Conservation (phyloP, 2,329 filamentous ascomycete genomes). For the Graphiopsis chlorocephala region DNA sequence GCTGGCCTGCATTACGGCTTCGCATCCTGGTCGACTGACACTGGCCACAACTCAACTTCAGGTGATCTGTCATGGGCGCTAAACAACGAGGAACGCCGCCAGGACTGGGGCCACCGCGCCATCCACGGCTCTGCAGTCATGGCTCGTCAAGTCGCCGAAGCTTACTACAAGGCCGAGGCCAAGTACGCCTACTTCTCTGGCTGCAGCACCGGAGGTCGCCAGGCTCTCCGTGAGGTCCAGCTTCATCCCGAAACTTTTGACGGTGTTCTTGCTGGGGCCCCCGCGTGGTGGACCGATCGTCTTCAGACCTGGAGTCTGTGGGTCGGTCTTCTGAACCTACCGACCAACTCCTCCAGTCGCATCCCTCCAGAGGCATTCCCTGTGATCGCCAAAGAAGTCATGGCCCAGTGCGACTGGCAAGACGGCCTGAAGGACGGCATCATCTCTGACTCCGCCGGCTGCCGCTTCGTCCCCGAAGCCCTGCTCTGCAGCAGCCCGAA, state of each 20-base stretch:
- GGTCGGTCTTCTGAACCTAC: slow-evolving; percentile 49
- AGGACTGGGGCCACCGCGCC: slow-evolving; percentile 41
- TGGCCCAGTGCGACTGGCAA: slow-evolving; percentile 51
- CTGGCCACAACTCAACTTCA: slow-evolving; percentile 42
- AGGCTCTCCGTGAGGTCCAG: slow-evolving; percentile 56
- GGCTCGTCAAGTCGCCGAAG: slow-evolving; percentile 47
- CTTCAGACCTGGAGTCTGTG: slow-evolving; percentile 46
- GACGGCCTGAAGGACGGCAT: slow-evolving; percentile 53
- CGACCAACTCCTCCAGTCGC: slow-evolving; percentile 44
- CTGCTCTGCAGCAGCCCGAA: slow-evolving; percentile 39
- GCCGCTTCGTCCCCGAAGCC: slow-evolving; percentile 44
- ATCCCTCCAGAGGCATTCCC: slow-evolving; percentile 46
- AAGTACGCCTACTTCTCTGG: slow-evolving; percentile 56
- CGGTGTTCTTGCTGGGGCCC: slow-evolving; percentile 53
- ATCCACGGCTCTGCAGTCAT: slow-evolving; percentile 51
- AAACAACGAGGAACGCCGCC: slow-evolving; percentile 35
- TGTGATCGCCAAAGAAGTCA: slow-evolving; percentile 44
- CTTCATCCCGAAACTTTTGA: slow-evolving; percentile 57
- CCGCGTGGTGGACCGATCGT: slow-evolving; percentile 52
- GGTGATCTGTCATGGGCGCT: slow-evolving; percentile 39
- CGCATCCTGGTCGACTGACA: slow-evolving; percentile 45
- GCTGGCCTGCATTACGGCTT: slow-evolving; percentile 41
- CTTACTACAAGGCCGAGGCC: slow-evolving; percentile 47
- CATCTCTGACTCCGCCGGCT: slow-evolving; percentile 47
- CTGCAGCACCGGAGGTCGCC: slow-evolving; percentile 59